A percentile compares a stretch with the other conserved stretches of the same genome.
Conservation (phyloP, 768 basidiomycete genomes). For the Leccinum broughii region DNA sequence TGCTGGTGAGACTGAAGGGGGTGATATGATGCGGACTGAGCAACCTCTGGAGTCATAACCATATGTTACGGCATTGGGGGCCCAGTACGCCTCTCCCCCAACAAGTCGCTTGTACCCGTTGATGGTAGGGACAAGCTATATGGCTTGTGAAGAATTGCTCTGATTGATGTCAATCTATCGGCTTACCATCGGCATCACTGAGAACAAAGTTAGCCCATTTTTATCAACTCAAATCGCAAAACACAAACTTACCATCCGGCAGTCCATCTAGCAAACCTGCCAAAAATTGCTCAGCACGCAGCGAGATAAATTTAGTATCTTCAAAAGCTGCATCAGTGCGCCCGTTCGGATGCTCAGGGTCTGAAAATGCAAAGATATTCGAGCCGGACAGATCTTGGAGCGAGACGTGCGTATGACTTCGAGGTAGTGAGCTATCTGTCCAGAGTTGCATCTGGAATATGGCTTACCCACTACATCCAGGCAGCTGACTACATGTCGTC, state of each 20-base stretch:
- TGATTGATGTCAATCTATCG: not conserved
- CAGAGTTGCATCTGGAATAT: slow-evolving; percentile 10
- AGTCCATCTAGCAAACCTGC: slow-evolving; percentile 90
- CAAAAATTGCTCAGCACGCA: slow-evolving; percentile 89
- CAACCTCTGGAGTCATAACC: slow-evolving; percentile 95
- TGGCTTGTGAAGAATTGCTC: not conserved
- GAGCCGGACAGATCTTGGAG: slow-evolving; percentile 64
- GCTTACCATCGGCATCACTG: slow-evolving; percentile 81
- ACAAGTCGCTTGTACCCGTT: slow-evolving; percentile 97
- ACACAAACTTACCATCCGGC: slow-evolving; percentile 65
- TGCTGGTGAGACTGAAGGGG: slow-evolving; percentile 77
- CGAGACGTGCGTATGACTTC: slow-evolving; percentile 90
- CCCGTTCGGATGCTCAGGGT: slow-evolving; percentile 60
- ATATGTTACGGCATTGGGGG: slow-evolving; percentile 89
- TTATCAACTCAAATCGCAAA: not conserved
- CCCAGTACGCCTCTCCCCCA: slow-evolving; percentile 93
- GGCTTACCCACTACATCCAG: slow-evolving; percentile 89
- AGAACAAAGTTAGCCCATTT: slow-evolving; percentile 3
- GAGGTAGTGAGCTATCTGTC: slow-evolving; percentile 4
- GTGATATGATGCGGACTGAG: slow-evolving; percentile 88
- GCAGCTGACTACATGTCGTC: slow-evolving; percentile 54
- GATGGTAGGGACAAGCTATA: slow-evolving; percentile 81
- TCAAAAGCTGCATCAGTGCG: slow-evolving; percentile 69
- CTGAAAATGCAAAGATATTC: slow-evolving; percentile 78
- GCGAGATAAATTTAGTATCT: slow-evolving; percentile 83